These are phyloP conservation scores for Sabuloglossum arenarium DNA, from an alignment of 495 filamentous ascomycete genomes.

Conservation along the genomic window DNA sequence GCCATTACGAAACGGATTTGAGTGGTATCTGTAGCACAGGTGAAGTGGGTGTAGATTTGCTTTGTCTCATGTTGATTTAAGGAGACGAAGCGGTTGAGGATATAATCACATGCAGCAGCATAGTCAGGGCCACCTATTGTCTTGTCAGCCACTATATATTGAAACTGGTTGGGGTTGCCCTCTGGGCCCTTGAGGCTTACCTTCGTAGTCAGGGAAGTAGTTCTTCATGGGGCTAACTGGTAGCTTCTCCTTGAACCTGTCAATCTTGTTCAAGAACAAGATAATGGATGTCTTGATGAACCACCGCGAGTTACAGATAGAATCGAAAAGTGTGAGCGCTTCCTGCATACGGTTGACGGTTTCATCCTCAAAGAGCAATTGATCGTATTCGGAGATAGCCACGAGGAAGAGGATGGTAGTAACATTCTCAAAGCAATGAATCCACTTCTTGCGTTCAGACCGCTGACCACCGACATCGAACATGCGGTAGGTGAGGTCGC, in stretches of 20 bases:
- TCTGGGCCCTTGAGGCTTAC: slow-evolving; percentile 15
- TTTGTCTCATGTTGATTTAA: slow-evolving; percentile 97
- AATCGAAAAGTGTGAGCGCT: slow-evolving; percentile 92
- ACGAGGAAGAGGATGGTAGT: slow-evolving; percentile 97
- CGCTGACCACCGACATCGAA: slow-evolving; percentile 98
- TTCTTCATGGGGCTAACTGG: slow-evolving; percentile 99
- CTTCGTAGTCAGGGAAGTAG: slow-evolving; percentile 98
- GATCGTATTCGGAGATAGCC: slow-evolving; percentile 97
- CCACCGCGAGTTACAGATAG: slow-evolving; percentile 98
- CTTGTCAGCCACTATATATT: slow-evolving; percentile 17
- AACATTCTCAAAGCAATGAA: slow-evolving; percentile 99
- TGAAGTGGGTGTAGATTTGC: slow-evolving; percentile 99
- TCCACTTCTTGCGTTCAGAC: slow-evolving; percentile 99
- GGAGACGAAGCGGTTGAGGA: slow-evolving; percentile 89
- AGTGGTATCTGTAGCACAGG: slow-evolving; percentile 91
- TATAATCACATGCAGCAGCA: slow-evolving; percentile 84
- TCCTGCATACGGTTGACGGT: slow-evolving; percentile 98
- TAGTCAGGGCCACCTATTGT: slow-evolving; percentile 63
- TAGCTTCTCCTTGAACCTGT: slow-evolving; percentile 98
- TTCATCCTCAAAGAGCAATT: slow-evolving; percentile 89
- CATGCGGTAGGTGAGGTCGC: slow-evolving; percentile 95
- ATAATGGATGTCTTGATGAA: slow-evolving; percentile 99
- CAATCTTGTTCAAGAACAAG: slow-evolving; percentile 99
- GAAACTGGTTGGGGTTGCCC: not conserved
- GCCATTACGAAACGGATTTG: slow-evolving; percentile 99